Evolutionary conservation across 305 asterid species (phyloP).

Genomic region (Euphrasia arctica): DNA sequence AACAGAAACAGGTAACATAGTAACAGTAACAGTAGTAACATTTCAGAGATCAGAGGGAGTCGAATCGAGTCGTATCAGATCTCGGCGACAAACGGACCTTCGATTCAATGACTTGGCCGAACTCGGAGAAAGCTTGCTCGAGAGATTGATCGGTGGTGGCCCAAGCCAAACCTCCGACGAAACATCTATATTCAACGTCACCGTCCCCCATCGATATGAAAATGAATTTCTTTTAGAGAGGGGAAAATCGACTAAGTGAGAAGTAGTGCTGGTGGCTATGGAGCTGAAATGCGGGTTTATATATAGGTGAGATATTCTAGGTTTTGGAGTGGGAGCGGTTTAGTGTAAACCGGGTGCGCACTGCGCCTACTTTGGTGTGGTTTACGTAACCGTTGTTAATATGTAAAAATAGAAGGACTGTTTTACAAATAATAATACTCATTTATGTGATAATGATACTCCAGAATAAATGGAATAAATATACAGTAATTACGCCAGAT

Average conservation of each 20-base stretch:
- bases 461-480: too few species aligned
- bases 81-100: constrained; percentile 66
- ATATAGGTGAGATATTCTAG: too few species aligned
- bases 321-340: too few species aligned
- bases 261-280: not conserved
- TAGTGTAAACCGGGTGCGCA: too few species aligned
- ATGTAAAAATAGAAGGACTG: too few species aligned
- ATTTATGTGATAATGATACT: too few species aligned
- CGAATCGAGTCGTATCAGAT: constrained; percentile 46
- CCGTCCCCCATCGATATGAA: constrained; percentile 38
- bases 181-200: constrained; percentile 64
- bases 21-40: constrained; percentile 46
- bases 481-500: too few species aligned
- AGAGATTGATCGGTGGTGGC: constrained; percentile 62
- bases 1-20: constrained; percentile 38
- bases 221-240: too few species aligned
- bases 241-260: not conserved
- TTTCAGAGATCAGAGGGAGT: constrained; percentile 45
- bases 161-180: constrained; percentile 82
- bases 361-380: too few species aligned
- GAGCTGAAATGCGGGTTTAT: too few species aligned
- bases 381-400: too few species aligned
- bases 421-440: too few species aligned
- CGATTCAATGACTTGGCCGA: constrained; percentile 64
- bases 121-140: constrained; percentile 54